phyloP scores from a whole-genome alignment of 495 filamentous ascomycete species.

The Penicillium antarcticum region DNA sequence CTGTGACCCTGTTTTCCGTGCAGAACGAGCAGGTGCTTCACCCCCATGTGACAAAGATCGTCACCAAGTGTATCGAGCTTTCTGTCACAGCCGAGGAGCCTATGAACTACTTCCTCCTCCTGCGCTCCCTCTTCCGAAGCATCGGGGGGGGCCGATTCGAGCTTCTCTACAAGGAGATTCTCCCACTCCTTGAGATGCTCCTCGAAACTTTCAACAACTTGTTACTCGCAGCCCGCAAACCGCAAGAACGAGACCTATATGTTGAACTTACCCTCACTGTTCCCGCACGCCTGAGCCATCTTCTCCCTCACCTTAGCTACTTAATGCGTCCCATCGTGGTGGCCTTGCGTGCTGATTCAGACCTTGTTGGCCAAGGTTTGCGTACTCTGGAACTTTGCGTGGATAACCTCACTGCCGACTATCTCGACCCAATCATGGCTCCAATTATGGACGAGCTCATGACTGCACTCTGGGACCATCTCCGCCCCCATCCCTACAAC shows the following conservation, averaged over 20 bases:
- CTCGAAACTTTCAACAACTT: slow-evolving; percentile 96
- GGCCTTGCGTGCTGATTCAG: slow-evolving; percentile 83
- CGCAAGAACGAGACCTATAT: slow-evolving; percentile 88
- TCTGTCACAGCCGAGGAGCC: slow-evolving; percentile 95
- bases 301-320: slow-evolving; percentile 94
- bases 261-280: slow-evolving; percentile 96
- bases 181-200: slow-evolving; percentile 94
- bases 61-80: slow-evolving; percentile 92
- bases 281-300: slow-evolving; percentile 88
- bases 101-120: slow-evolving; percentile 96
- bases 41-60: slow-evolving; percentile 92
- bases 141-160: slow-evolving; percentile 98
- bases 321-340: slow-evolving; percentile 97
- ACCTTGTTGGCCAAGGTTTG: slow-evolving; percentile 90
- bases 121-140: slow-evolving; percentile 89
- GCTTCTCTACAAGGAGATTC: slow-evolving; percentile 94
- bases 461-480: slow-evolving; percentile 92
- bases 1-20: slow-evolving; percentile 88
- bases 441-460: slow-evolving; percentile 98
- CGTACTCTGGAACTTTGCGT: slow-evolving; percentile 95
- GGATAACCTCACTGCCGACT: slow-evolving; percentile 96
- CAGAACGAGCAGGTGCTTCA: slow-evolving; percentile 95
- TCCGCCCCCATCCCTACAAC: slow-evolving; percentile 87
- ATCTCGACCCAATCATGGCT: slow-evolving; percentile 98
- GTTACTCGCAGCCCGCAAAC: slow-evolving; percentile 81